Conservation (phyloP, 805 yeast genomes). For the Cyberlindnera amylophila region DNA sequence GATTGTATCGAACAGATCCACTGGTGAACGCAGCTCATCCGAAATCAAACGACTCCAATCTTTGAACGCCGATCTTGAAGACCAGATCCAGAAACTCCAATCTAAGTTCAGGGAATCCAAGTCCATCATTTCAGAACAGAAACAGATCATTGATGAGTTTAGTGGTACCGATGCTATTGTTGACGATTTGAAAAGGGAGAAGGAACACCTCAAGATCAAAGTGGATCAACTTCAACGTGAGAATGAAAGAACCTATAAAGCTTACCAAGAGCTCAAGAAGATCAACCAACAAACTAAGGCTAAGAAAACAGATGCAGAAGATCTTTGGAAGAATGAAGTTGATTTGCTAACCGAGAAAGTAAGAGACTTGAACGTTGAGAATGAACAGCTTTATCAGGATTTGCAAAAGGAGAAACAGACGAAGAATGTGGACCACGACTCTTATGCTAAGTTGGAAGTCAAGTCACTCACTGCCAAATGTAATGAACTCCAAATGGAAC, state of each 20-base stretch:
- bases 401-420: constrained; percentile 31
- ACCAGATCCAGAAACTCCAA: constrained; percentile 14
- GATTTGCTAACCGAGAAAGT: constrained; percentile 30
- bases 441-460: constrained; percentile 36
- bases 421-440: constrained; percentile 14
- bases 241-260: constrained; percentile 28
- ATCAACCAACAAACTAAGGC: constrained; percentile 8
- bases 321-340: constrained; percentile 31
- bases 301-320: constrained; percentile 7
- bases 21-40: constrained; percentile 6
- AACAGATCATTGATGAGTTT: constrained; percentile 23
- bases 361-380: constrained; percentile 34
- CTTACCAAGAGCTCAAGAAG: constrained; percentile 20
- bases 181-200: constrained; percentile 17
- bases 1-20: constrained; percentile 10
- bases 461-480: constrained; percentile 35
- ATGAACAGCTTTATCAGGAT: constrained; percentile 34
- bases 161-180: constrained; percentile 18
- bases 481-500: constrained; percentile 30
- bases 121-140: constrained; percentile 21
- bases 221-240: constrained; percentile 32
- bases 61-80: constrained; percentile 15
- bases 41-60: constrained; percentile 14
- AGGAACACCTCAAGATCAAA: constrained; percentile 13
- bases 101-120: constrained; percentile 20